These are phyloP conservation scores for Articulospora tetracladia DNA, from an alignment of 495 filamentous ascomycete genomes.

Conservation along the genomic window DNA sequence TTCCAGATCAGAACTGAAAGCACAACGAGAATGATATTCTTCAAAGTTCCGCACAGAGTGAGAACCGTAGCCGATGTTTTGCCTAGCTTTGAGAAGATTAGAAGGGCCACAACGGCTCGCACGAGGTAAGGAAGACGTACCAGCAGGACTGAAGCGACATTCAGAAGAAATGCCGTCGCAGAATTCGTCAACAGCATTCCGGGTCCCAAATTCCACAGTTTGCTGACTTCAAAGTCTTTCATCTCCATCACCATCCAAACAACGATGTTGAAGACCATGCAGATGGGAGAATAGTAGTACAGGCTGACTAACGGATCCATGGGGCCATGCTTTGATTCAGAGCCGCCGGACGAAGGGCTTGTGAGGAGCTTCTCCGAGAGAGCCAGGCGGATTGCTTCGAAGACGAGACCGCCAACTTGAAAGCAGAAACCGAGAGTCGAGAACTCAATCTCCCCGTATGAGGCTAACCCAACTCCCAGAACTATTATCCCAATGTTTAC, in stretches of 20 bases:
- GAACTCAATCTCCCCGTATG: conserved; percentile 73
- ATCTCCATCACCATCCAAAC: conserved; percentile 60
- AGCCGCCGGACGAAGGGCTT: no score
- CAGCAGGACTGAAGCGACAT: conserved; percentile 72
- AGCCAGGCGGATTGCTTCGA: conserved; percentile 73
- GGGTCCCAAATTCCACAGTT: conserved; percentile 53
- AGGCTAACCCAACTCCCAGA: conserved; percentile 67
- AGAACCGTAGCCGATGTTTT: conserved; percentile 74
- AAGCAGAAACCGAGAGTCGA: conserved; percentile 62
- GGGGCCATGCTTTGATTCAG: no score
- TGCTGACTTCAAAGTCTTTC: conserved; percentile 43
- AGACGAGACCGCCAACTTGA: conserved; percentile 65
- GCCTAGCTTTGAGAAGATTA: no score
- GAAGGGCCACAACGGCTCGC: neutral
- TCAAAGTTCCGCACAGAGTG: conserved; percentile 71
- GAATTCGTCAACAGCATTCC: conserved; percentile 62
- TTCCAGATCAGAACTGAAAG: conserved; percentile 63
- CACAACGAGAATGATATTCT: conserved; percentile 69
- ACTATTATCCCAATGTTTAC: conserved; percentile 73
- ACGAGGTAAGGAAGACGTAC: conserved; percentile 35
- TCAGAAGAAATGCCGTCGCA: conserved; percentile 69
- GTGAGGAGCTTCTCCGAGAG: conserved; percentile 72
- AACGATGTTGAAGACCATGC: conserved; percentile 69
- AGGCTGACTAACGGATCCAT: conserved; percentile 84
- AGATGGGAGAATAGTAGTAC: conserved; percentile 82